Conservation (phyloP, 768 basidiomycete genomes). For the Imleria badia region DNA sequence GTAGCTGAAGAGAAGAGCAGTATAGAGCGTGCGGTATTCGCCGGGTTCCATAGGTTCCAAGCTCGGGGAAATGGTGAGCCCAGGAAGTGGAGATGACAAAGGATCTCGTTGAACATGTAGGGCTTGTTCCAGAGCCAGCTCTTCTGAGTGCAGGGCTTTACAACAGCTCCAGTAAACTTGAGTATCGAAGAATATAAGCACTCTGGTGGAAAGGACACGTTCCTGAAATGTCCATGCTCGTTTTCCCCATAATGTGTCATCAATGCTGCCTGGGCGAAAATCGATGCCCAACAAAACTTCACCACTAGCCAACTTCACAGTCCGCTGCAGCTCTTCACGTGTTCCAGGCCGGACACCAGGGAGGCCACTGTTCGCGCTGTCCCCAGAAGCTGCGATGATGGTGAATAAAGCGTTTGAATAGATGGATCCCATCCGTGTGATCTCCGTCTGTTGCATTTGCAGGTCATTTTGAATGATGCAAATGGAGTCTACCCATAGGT, state of each 20-base stretch:
- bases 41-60: background rate
- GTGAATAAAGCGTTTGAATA: slow-evolving; percentile 1
- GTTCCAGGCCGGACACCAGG: slow-evolving; percentile 3
- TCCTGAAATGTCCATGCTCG: slow-evolving; percentile 23
- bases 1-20: slow-evolving; percentile 1
- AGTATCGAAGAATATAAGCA: slow-evolving; percentile 19
- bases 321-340: slow-evolving; percentile 7
- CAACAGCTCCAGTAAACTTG: slow-evolving; percentile 22
- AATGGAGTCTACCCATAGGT: too few relatives aligned
- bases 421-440: too few relatives aligned
- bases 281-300: too few relatives aligned
- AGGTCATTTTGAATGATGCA: too few relatives aligned
- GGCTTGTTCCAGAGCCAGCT: slow-evolving; percentile 11
- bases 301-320: background rate
- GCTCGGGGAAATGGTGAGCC: background rate
- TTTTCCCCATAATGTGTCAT: slow-evolving; percentile 6
- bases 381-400: slow-evolving; percentile 18
- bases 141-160: slow-evolving; percentile 6
- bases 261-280: background rate
- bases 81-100: background rate
- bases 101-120: too few relatives aligned
- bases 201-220: slow-evolving; percentile 13
- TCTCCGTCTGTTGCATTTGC: too few relatives aligned
- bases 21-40: background rate
- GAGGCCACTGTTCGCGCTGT: slow-evolving; percentile 10